A percentile compares a stretch with the other conserved stretches of the same genome.
phyloP scores from a whole-genome alignment of 2,329 filamentous ascomycete species.

The Cucurbitaria berberidis region DNA sequence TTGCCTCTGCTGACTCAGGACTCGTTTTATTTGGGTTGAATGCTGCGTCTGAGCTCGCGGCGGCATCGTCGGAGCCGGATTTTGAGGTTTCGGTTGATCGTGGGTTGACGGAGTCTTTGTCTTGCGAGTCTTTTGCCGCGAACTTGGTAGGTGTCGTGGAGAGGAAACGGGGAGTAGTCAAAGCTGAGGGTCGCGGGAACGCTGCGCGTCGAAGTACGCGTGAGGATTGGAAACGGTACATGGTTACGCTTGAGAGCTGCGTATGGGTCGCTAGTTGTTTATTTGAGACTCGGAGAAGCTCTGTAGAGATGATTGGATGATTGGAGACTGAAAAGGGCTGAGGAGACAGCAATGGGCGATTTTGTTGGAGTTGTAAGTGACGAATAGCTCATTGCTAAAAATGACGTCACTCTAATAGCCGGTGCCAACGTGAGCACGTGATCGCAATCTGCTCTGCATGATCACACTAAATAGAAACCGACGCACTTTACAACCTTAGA shows the following conservation, averaged over 20 bases:
- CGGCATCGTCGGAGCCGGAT: conserved; percentile 67
- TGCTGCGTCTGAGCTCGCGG: conserved; percentile 65
- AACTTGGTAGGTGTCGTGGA: conserved; percentile 28
- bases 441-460: too few relatives aligned
- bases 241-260: conserved; percentile 4
- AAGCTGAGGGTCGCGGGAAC: conserved; percentile 13
- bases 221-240: conserved; percentile 34
- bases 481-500: too few relatives aligned
- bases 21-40: conserved; percentile 72
- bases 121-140: conserved; percentile 53
- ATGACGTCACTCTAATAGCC: conserved; percentile 5
- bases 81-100: conserved; percentile 71
- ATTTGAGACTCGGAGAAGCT: background rate
- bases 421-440: background rate
- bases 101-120: conserved; percentile 67
- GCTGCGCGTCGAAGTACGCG: conserved; percentile 28
- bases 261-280: background rate
- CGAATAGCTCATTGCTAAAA: conserved; percentile 7
- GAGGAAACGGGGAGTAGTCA: conserved; percentile 27
- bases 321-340: background rate
- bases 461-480: too few relatives aligned
- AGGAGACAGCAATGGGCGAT: conserved; percentile 5
- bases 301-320: background rate
- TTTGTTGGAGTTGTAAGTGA: conserved; percentile 3
- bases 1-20: conserved; percentile 65